phyloP scores from a whole-genome alignment of 139 green algal species.

The Chlamydomonas asymmetrica region DNA sequence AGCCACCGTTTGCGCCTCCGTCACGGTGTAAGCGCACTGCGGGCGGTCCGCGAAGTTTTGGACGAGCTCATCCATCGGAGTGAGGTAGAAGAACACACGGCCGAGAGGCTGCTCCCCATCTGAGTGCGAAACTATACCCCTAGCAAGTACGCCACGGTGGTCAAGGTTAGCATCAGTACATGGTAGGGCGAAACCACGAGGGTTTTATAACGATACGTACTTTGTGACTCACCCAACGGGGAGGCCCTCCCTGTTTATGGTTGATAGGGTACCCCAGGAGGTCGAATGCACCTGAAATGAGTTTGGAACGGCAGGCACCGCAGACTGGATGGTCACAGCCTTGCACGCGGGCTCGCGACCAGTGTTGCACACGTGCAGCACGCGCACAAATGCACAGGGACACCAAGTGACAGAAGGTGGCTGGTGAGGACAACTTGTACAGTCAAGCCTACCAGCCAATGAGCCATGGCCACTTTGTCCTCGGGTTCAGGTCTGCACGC shows the following conservation, averaged over 20 bases:
- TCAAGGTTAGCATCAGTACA: neutral
- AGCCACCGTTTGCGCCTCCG: constrained; percentile 25
- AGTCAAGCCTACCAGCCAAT: too few species aligned
- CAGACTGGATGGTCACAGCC: too few species aligned
- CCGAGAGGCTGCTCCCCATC: constrained; percentile 47
- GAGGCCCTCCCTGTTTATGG: constrained; percentile 4
- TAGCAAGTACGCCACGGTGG: neutral
- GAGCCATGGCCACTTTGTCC: too few species aligned
- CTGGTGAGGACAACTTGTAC: too few species aligned
- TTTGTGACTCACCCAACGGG: constrained; percentile 7
- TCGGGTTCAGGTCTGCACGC: too few species aligned
- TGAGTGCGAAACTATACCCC: constrained; percentile 46
- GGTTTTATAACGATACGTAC: neutral
- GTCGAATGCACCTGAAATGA: constrained; percentile 48
- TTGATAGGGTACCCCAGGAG: constrained; percentile 46
- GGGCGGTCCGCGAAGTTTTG: constrained; percentile 11
- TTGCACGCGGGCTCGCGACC: too few species aligned
- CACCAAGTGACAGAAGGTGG: too few species aligned
- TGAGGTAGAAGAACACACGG: constrained; percentile 59
- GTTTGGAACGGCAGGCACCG: too few species aligned
- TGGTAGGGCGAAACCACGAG: neutral
- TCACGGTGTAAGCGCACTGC: neutral
- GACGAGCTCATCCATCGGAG: constrained; percentile 33
- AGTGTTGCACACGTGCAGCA: too few species aligned
- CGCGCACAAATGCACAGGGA: too few species aligned